Percentiles rank a stretch among this genome's conserved stretches.
Evolutionary conservation across 768 basidiomycete species (phyloP).

Genomic region (Suillus discolor): DNA sequence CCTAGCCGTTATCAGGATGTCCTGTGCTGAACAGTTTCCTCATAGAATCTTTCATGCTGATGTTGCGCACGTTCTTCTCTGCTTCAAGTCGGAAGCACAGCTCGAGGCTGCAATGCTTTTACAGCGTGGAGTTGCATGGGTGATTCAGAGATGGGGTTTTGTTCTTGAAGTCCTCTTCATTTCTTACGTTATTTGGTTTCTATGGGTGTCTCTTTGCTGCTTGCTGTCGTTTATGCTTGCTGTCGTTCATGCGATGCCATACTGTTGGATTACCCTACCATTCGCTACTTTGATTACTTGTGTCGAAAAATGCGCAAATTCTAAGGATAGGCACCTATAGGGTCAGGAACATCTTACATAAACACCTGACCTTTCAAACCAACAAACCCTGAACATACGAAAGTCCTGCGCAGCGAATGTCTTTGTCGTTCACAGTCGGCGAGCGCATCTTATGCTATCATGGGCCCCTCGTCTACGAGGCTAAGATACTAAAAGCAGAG

Average conservation of each 20-base stretch:
- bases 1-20: background rate
- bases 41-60: background rate
- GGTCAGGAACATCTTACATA: background rate
- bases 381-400: background rate
- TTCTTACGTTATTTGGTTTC: background rate
- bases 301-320: background rate
- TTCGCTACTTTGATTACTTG: too few relatives aligned
- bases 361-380: constrained; percentile 6
- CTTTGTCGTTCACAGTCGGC: constrained; percentile 49
- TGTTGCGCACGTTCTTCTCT: background rate
- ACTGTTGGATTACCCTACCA: too few relatives aligned
- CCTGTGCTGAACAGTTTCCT: background rate
- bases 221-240: background rate
- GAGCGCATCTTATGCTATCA: constrained; percentile 94
- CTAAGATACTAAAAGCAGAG: constrained; percentile 79
- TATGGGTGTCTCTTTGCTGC: background rate
- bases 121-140: background rate
- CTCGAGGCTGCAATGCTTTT: background rate
- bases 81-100: background rate
- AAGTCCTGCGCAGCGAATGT: constrained; percentile 10
- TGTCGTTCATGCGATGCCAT: background rate
- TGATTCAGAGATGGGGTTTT: background rate
- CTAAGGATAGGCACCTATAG: background rate
- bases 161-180: background rate
- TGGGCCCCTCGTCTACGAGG: constrained; percentile 94